These are phyloP conservation scores for Bothriochloa decipiens DNA, from an alignment of 176 grass and related monocot species.

Conservation along the genomic window DNA sequence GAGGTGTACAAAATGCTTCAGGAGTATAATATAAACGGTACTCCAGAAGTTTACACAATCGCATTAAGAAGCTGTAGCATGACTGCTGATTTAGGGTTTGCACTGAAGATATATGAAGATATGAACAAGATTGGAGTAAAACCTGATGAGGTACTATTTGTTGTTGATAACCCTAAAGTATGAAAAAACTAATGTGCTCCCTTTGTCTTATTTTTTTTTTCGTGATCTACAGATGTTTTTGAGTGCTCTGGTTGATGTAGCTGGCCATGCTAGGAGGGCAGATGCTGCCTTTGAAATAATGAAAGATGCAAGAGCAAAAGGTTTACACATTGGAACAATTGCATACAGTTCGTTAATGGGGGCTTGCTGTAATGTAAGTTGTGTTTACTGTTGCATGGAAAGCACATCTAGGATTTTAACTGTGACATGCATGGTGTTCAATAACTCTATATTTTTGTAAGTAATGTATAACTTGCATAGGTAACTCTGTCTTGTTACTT, in stretches of 20 bases:
- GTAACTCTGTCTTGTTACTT: slow-evolving; percentile 17
- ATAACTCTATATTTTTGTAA: slow-evolving; percentile 31
- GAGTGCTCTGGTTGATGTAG: slow-evolving; percentile 93
- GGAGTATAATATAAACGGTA: slow-evolving; percentile 85
- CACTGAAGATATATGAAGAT: slow-evolving; percentile 92
- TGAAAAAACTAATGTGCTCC: slow-evolving; percentile 3
- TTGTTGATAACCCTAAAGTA: slow-evolving; percentile 30
- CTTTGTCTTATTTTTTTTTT: slow-evolving; percentile 28
- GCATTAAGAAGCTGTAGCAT: slow-evolving; percentile 92
- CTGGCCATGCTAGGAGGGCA: slow-evolving; percentile 83
- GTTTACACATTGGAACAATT: slow-evolving; percentile 70
- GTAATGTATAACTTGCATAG: background rate
- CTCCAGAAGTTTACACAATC: slow-evolving; percentile 95
- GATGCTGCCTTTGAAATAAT: slow-evolving; percentile 93
- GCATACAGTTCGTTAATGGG: slow-evolving; percentile 96
- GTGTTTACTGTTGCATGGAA: slow-evolving; percentile 28
- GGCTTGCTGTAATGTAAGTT: slow-evolving; percentile 96
- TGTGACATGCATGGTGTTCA: background rate
- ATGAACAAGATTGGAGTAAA: slow-evolving; percentile 89
- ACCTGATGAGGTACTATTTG: slow-evolving; percentile 88
- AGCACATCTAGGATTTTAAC: background rate
- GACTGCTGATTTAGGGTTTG: slow-evolving; percentile 86
- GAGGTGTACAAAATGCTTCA: slow-evolving; percentile 98
- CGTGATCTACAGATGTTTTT: slow-evolving; percentile 86
- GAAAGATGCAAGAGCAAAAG: slow-evolving; percentile 81